Evolutionary conservation across 331 rosid species (phyloP).

Genomic region (Spiraea crenata): DNA sequence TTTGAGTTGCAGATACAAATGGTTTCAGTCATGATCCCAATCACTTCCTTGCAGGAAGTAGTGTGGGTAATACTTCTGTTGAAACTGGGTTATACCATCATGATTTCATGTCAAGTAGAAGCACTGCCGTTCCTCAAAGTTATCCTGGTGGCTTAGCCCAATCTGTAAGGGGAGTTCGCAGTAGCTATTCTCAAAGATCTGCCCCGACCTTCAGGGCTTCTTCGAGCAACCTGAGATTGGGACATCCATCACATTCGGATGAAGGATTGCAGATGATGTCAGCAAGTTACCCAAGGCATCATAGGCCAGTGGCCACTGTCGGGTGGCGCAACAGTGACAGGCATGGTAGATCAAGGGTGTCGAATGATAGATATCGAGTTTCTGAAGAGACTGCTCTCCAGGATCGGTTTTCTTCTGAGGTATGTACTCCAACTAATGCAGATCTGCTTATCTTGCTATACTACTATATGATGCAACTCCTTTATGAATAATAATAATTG

Average conservation of each 20-base stretch:
- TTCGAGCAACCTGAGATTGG: conserved; percentile 53
- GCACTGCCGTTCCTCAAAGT: conserved; percentile 47
- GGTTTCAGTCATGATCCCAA: conserved; percentile 54
- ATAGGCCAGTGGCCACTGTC: conserved; percentile 44
- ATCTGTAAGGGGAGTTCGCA: conserved; percentile 56
- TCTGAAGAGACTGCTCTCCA: conserved; percentile 49
- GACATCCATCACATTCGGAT: conserved; percentile 51
- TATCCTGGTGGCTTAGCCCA: conserved; percentile 49
- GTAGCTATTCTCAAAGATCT: conserved; percentile 64
- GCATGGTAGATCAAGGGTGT: conserved; percentile 67
- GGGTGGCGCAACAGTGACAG: conserved; percentile 70
- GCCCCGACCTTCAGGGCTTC: conserved; percentile 59
- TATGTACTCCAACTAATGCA: conserved; percentile 17
- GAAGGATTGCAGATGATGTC: conserved; percentile 59
- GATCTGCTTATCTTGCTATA: background rate
- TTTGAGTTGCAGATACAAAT: conserved; percentile 47
- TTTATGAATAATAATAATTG: background rate
- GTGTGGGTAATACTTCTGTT: conserved; percentile 46
- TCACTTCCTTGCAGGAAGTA: conserved; percentile 55
- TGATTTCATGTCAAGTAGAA: conserved; percentile 48
- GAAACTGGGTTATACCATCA: conserved; percentile 63
- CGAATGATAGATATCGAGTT: conserved; percentile 53
- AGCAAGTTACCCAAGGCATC: conserved; percentile 64
- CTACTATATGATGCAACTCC: background rate
- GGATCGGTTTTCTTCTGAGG: conserved; percentile 66